Conservation (phyloP, 805 yeast species). For the Nakazawaea ambrosiae region DNA sequence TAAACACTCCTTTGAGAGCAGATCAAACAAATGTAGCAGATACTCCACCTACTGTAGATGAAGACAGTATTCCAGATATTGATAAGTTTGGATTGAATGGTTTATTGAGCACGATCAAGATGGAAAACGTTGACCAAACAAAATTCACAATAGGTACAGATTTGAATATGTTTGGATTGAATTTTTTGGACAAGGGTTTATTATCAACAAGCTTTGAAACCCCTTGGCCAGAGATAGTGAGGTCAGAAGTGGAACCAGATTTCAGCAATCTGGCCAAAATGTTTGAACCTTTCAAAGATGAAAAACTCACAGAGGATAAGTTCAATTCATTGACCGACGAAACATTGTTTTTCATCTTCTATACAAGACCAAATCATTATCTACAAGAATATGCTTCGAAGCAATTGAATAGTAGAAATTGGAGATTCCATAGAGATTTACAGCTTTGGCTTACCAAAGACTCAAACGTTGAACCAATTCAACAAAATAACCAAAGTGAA, state of each 20-base stretch:
- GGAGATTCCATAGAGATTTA: slow-evolving; percentile 95
- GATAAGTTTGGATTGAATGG: slow-evolving; percentile 67
- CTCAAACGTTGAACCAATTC: slow-evolving; percentile 81
- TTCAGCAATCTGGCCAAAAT: slow-evolving; percentile 32
- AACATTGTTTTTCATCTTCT: slow-evolving; percentile 87
- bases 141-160: slow-evolving; percentile 73
- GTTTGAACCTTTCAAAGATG: slow-evolving; percentile 46
- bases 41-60: slow-evolving; percentile 7
- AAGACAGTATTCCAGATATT: slow-evolving; percentile 32
- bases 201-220: slow-evolving; percentile 68
- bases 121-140: slow-evolving; percentile 57
- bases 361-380: slow-evolving; percentile 87
- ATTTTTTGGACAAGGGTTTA: slow-evolving; percentile 35
- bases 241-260: slow-evolving; percentile 85
- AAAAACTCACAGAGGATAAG: slow-evolving; percentile 21
- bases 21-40: background rate
- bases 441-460: slow-evolving; percentile 97
- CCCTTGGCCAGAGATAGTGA: slow-evolving; percentile 92
- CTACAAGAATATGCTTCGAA: slow-evolving; percentile 91
- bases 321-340: slow-evolving; percentile 67
- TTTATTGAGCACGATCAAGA: slow-evolving; percentile 47
- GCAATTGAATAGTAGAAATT: slow-evolving; percentile 84
- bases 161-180: slow-evolving; percentile 57
- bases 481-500: slow-evolving; percentile 75
- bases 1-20: slow-evolving; percentile 4